Conservation (phyloP, 2,329 filamentous ascomycete genomes). For the Penicillium psychrosexuale region DNA sequence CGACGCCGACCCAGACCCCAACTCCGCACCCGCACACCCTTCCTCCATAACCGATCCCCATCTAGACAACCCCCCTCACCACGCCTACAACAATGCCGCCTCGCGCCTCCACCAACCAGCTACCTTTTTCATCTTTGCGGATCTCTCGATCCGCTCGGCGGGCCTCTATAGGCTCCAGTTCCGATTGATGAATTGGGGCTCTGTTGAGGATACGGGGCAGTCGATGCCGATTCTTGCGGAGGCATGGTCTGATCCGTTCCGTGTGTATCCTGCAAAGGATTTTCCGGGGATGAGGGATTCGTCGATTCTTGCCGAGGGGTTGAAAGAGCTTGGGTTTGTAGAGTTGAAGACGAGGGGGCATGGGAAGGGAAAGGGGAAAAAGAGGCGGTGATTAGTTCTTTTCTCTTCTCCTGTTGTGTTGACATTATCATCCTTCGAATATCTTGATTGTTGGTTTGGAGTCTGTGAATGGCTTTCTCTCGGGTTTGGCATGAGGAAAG, state of each 20-base stretch:
- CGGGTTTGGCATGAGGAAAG: background rate
- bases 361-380: constrained; percentile 35
- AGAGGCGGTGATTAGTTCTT: constrained; percentile 15
- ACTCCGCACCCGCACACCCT: constrained; percentile 41
- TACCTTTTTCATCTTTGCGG: constrained; percentile 49
- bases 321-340: constrained; percentile 42
- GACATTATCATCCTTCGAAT: background rate
- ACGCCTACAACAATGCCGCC: constrained; percentile 10
- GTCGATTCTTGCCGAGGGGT: constrained; percentile 36
- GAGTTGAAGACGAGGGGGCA: constrained; percentile 43
- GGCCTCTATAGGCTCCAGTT: constrained; percentile 47
- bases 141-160: constrained; percentile 47
- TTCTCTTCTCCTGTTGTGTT: background rate
- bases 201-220: constrained; percentile 34
- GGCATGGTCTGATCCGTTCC: constrained; percentile 42
- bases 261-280: constrained; percentile 44
- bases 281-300: constrained; percentile 46
- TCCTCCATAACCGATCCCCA: constrained; percentile 11
- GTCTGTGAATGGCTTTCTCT: background rate
- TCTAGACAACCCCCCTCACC: background rate
- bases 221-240: constrained; percentile 40
- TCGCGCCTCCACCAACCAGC: constrained; percentile 31
- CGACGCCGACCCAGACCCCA: constrained; percentile 43
- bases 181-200: constrained; percentile 44
- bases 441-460: background rate